Percentiles rank a stretch among this genome's conserved stretches.
These are phyloP conservation scores for Neonectria faginata DNA, from an alignment of 2,329 filamentous ascomycete species.

Conservation along the genomic window DNA sequence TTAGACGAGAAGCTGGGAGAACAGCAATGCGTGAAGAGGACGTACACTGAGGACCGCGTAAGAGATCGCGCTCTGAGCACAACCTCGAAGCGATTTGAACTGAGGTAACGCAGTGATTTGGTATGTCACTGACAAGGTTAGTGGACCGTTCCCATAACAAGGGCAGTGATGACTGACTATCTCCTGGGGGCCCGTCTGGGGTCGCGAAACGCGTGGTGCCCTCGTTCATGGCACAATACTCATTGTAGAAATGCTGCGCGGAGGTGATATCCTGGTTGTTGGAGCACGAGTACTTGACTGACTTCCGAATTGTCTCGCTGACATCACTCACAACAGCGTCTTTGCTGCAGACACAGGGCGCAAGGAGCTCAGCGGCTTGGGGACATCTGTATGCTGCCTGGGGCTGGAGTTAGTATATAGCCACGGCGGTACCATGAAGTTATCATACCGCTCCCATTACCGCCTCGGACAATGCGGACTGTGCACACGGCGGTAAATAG, in stretches of 20 bases:
- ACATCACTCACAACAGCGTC: slow-evolving; percentile 59
- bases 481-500: slow-evolving; percentile 55
- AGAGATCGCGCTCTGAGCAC: slow-evolving; percentile 59
- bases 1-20: slow-evolving; percentile 32
- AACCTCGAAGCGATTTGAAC: slow-evolving; percentile 58
- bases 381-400: slow-evolving; percentile 50
- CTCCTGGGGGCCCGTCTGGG: slow-evolving; percentile 60
- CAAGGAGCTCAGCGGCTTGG: slow-evolving; percentile 55
- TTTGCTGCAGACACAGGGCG: slow-evolving; percentile 65
- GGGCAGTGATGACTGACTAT: slow-evolving; percentile 54
- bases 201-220: slow-evolving; percentile 63
- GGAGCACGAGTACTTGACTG: slow-evolving; percentile 58
- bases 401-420: slow-evolving; percentile 13
- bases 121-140: slow-evolving; percentile 59
- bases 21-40: not conserved
- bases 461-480: slow-evolving; percentile 46
- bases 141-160: not conserved
- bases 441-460: slow-evolving; percentile 46
- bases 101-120: slow-evolving; percentile 64
- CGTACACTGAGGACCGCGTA: slow-evolving; percentile 56
- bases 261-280: slow-evolving; percentile 60
- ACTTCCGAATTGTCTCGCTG: slow-evolving; percentile 57
- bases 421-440: not conserved
- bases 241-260: slow-evolving; percentile 62
- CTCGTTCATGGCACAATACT: slow-evolving; percentile 63